Conservation (phyloP, 306 rosid species). For the Cicer pinnatifidum region DNA sequence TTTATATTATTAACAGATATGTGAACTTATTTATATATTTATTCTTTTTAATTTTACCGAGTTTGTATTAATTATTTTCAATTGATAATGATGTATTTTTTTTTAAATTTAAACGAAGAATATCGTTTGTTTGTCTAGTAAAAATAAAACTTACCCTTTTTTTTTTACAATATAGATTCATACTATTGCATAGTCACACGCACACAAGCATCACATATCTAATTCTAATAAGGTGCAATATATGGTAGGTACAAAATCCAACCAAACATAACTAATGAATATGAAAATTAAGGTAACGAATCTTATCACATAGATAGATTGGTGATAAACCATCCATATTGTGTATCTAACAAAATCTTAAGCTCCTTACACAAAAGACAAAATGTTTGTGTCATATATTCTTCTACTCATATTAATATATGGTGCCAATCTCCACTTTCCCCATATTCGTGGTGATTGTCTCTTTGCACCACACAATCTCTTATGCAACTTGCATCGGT, state of each 20-base stretch:
- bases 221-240: constrained; percentile 40
- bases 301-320: constrained; percentile 50
- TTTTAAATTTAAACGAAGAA: no score
- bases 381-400: constrained; percentile 41
- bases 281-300: constrained; percentile 40
- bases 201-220: constrained; percentile 10
- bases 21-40: no score
- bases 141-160: no score
- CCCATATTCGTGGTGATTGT: constrained; percentile 31
- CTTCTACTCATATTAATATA: background rate
- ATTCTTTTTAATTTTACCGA: no score
- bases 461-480: constrained; percentile 43
- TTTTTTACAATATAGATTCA: no score
- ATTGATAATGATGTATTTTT: no score
- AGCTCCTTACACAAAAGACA: constrained; percentile 29
- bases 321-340: constrained; percentile 40
- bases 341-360: constrained; percentile 51
- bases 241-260: constrained; percentile 44
- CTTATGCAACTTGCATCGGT: constrained; percentile 32
- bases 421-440: constrained; percentile 45
- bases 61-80: no score
- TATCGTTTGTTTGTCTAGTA: no score
- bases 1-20: no score
- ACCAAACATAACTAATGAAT: constrained; percentile 22
- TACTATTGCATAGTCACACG: no score